Evolutionary conservation across 192 early-diverging fungal genomes (phyloP).

Genomic region (Obelidium mucronatum): DNA sequence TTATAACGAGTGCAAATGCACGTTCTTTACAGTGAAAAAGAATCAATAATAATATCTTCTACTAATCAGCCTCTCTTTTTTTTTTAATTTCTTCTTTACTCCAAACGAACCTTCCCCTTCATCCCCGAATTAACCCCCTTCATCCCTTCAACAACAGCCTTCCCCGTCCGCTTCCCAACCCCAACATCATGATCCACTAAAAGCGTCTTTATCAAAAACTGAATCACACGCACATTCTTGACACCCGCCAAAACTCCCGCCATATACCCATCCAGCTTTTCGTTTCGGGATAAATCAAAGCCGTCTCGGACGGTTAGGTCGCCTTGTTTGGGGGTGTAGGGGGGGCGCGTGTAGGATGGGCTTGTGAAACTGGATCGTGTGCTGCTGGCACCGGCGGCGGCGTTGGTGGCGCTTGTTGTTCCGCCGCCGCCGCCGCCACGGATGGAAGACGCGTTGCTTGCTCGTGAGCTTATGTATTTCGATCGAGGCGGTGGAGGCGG

Average conservation of each 20-base stretch:
- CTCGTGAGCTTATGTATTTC: not conserved
- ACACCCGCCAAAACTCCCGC: constrained; percentile 17
- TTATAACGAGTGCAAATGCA: too few relatives aligned
- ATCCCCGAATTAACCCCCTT: constrained; percentile 26
- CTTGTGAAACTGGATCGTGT: not conserved
- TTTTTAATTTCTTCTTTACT: too few relatives aligned
- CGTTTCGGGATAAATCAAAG: not conserved
- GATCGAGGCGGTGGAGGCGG: not conserved
- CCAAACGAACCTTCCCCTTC: constrained; percentile 20
- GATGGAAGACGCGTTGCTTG: not conserved
- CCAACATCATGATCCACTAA: constrained; percentile 32
- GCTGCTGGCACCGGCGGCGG: not conserved
- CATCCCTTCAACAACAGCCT: constrained; percentile 25
- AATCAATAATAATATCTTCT: too few relatives aligned
- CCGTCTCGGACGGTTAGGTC: constrained; percentile 12
- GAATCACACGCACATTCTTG: not conserved
- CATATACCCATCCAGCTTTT: constrained; percentile 18
- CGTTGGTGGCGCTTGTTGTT: too few relatives aligned
- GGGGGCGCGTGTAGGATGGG: not conserved
- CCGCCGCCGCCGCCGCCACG: not conserved
- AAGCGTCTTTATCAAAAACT: constrained; percentile 31
- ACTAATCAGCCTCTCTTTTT: too few relatives aligned
- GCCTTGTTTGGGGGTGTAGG: not conserved
- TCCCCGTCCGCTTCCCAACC: constrained; percentile 22
- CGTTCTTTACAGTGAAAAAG: too few relatives aligned